Base-by-base conservation (phyloP, 139 green algal species). In the Chlamydomonas applanata region DNA sequence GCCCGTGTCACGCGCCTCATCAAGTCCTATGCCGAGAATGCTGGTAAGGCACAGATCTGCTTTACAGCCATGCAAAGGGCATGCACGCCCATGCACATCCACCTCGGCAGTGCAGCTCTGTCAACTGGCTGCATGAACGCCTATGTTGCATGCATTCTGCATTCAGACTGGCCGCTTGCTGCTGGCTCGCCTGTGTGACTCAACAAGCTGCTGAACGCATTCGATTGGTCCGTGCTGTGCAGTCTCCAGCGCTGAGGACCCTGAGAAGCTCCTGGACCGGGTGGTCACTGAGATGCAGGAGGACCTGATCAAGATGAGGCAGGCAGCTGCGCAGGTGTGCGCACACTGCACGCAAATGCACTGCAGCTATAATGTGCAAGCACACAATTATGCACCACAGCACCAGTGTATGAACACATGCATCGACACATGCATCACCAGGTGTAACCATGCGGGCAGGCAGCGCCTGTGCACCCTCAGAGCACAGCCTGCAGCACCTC, bases 261-360 rank as follows among this genome's bases (percentile, higher is more conserved):
- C 96, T 1, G 96, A 99, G 86, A 99, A 99, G 82, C 91, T 99
- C 0, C 82, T 99, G 71, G 96, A 99, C 40, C 89, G 96, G 85
- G 93, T 96, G 0, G 96, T 99, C 35, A 85, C 86, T 30, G 96
- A 99, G 74, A 98, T 99, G 95, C 92, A 98, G 85, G 83, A 86
- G 60, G 96, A 99, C 75, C 87, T 99, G 16, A 95, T 98, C 71
- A 97, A 97, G 78, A 94, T 99, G 91, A 86, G 96, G 11, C 96
- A 99, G 77, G 95, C 95, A 14, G 91, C 94, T 40, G 96, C 96
- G 1, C 91, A 98, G 89, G 91, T 95, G 73, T 27, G 80, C 40
- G n/a, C n/a, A n/a, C n/a, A n/a, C n/a, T n/a, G n/a, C n/a, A n/a
- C n/a, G n/a, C n/a, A n/a, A n/a, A n/a, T n/a, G n/a, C n/a, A n/a